Evolutionary conservation across 192 early-diverging fungal genomes (phyloP), one percentile per base, ranked within the genome.

Genomic region (Backusella parvicylindrica): DNA sequence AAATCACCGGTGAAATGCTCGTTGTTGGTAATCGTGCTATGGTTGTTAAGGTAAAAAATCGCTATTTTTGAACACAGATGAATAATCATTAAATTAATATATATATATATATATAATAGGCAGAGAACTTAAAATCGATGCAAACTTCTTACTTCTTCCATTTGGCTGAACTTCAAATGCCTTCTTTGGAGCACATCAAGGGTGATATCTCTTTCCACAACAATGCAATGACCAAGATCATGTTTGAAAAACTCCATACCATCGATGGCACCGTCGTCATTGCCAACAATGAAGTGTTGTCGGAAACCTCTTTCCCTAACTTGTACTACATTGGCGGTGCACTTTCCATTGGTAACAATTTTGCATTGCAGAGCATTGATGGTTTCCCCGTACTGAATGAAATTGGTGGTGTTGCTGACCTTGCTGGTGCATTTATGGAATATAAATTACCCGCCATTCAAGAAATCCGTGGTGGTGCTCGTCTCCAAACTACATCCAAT

Each of bases 291-390:
- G 79, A 83, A n/a, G n/a, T 81, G 28, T 83, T 92, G 40, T 75
- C 63, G 71, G 80, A 87, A 28, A 81, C 89, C 31, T 82, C 87
- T 28, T 91, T 92, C 84, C 67, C 84, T 38, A 77, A 77, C 64
- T 77, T 92, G 23, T 72, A 74, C 13, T 78, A 74, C 26, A 82
- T 92, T 32, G 89, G 89, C 8, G 87, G 89, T 47, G 88, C 90
- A 64, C 83, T 92, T 49, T 81, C 88, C 41, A 86, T 92, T 35
- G 86, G 79, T 67, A 92, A 92, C 85, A 92, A 92, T 79, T 90
- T 89, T 36, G 81, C 87, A 56, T 75, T 92, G 68, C 78, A 72
- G 16, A 79, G 74, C 26, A 82, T 92, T 66, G 76, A 82, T 67
- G 83, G 84, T 8, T 91, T 92, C 82, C 83, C 85, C n/a, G 74